phyloP scores from a whole-genome alignment of 257 asterid genomes.

The Handroanthus guayacan region DNA sequence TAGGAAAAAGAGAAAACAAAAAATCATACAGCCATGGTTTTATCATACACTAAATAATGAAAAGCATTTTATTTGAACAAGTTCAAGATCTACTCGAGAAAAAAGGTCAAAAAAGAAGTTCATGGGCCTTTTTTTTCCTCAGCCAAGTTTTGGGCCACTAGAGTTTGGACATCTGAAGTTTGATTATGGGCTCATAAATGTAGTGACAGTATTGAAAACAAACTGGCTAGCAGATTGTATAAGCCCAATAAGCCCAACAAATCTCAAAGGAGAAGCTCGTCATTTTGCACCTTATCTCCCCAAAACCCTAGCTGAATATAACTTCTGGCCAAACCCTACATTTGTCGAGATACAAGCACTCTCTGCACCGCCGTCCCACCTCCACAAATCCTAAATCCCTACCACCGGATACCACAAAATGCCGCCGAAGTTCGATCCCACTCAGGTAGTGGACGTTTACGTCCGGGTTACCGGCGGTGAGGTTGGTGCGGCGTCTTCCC shows the following conservation, averaged over 20 bases:
- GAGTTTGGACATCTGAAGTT: background rate
- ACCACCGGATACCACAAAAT: conserved; percentile 36
- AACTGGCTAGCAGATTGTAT: background rate
- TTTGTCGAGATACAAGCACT: background rate
- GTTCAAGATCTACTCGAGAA: background rate
- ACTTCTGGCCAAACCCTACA: conserved; percentile 22
- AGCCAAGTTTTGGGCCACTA: background rate
- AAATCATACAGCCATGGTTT: too few relatives aligned
- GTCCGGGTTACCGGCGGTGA: conserved; percentile 80
- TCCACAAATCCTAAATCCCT: background rate
- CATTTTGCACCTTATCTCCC: conserved; percentile 10
- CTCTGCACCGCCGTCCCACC: conserved; percentile 13
- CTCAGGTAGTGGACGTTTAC: conserved; percentile 69
- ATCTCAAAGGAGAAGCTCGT: background rate
- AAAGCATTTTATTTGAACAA: too few relatives aligned
- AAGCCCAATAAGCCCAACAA: background rate
- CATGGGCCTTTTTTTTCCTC: background rate
- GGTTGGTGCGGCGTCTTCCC: conserved; percentile 79
- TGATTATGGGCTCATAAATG: background rate
- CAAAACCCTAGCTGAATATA: conserved; percentile 55
- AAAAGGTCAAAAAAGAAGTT: background rate
- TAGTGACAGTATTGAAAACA: background rate
- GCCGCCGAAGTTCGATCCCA: conserved; percentile 83
- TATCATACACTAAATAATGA: too few relatives aligned
- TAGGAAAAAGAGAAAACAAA: background rate